These are phyloP conservation scores for Amphibolis antarctica DNA, from an alignment of 106 monocot species.

Conservation along the genomic window DNA sequence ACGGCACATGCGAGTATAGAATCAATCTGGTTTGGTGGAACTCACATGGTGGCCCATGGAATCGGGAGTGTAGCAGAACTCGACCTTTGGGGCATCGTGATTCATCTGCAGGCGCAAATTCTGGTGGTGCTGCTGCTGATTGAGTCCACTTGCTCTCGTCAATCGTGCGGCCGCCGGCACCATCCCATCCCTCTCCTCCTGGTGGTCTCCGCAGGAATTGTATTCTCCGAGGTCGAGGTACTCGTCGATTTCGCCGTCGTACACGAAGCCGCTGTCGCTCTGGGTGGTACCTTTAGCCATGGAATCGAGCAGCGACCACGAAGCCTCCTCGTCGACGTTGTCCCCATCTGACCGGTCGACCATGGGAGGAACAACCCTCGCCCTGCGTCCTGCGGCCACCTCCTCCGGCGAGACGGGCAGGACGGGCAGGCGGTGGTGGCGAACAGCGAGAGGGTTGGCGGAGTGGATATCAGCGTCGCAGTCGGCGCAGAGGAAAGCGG, in stretches of 20 bases:
- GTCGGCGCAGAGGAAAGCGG: conserved; percentile 15
- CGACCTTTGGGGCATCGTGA: conserved; percentile 5
- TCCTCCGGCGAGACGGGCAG: conserved; percentile 2
- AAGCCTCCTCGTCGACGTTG: neutral
- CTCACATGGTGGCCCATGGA: conserved; percentile 17
- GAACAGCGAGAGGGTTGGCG: conserved; percentile 16
- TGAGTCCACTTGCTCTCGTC: neutral
- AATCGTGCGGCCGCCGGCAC: conserved; percentile 6
- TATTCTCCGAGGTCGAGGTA: conserved; percentile 15
- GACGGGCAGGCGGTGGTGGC: conserved; percentile 9
- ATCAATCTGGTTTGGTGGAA: too few species aligned
- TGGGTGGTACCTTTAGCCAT: neutral
- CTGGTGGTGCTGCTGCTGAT: conserved; percentile 5
- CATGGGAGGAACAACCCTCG: neutral
- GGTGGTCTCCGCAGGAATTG: conserved; percentile 3
- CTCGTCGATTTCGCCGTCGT: conserved; percentile 10
- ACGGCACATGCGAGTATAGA: too few species aligned
- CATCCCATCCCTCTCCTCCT: conserved; percentile 4
- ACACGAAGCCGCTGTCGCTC: neutral
- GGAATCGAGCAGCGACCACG: neutral
- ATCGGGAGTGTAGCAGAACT: conserved; percentile 2
- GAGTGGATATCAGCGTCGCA: conserved; percentile 23
- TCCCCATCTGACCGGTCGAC: neutral
- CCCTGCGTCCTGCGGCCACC: neutral
- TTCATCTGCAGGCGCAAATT: conserved; percentile 10